Percentiles rank a stretch among this genome's conserved stretches.
Conservation (phyloP, 2,329 filamentous ascomycete genomes). For the Alternaria arbusti region DNA sequence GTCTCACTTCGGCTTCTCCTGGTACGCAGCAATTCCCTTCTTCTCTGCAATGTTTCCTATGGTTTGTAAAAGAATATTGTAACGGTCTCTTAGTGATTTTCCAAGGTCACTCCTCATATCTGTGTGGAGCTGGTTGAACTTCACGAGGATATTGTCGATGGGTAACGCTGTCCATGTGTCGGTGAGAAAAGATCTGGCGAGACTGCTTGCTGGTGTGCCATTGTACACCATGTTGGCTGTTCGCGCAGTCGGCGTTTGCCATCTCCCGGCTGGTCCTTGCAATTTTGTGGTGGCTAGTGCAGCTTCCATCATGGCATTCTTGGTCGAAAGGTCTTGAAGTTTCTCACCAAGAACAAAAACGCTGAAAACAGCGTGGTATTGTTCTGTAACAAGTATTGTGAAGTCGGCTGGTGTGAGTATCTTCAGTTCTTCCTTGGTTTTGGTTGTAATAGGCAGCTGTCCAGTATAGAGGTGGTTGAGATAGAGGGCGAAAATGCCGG, state of each 20-base stretch:
- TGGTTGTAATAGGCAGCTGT: background rate
- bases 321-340: background rate
- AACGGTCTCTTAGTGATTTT: no score
- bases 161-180: no score
- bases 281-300: background rate
- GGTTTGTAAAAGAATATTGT: no score
- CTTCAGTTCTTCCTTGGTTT: background rate
- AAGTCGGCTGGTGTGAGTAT: background rate
- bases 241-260: background rate
- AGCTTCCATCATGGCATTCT: background rate
- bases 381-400: background rate
- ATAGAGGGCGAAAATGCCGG: slow-evolving; percentile 16
- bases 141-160: no score
- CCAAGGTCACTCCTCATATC: no score
- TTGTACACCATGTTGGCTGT: background rate
- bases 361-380: background rate
- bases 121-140: no score
- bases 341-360: background rate
- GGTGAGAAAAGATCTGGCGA: no score
- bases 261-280: background rate
- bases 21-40: no score
- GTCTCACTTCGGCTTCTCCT: no score
- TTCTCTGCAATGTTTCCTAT: no score
- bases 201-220: no score
- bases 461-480: slow-evolving; percentile 13